Evolutionary conservation across 2,329 filamentous ascomycete species (phyloP).

Genomic region (Hypomyces rosellus): DNA sequence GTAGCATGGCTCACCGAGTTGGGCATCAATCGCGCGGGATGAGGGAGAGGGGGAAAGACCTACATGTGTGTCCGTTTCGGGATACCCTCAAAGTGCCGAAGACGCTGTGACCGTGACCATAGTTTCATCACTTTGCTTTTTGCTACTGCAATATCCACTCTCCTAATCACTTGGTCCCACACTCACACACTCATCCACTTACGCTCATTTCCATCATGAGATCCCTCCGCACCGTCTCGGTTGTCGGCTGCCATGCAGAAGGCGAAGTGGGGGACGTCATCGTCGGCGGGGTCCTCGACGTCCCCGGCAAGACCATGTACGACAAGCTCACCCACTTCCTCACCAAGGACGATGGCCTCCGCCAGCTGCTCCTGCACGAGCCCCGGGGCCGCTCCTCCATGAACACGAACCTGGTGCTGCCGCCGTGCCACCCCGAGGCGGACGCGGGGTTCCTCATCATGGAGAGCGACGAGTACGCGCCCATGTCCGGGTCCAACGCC

Average conservation of each 20-base stretch:
- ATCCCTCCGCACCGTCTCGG: slow-evolving; percentile 17
- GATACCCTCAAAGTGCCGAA: no score
- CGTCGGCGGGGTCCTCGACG: slow-evolving; percentile 39
- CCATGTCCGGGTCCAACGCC: slow-evolving; percentile 37
- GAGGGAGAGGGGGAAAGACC: no score
- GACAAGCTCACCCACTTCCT: slow-evolving; percentile 40
- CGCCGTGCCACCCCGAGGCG: slow-evolving; percentile 37
- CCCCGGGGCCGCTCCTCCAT: slow-evolving; percentile 37
- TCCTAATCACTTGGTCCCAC: no score
- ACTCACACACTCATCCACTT: no score
- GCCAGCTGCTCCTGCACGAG: slow-evolving; percentile 39
- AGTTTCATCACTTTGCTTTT: no score
- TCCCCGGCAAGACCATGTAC: slow-evolving; percentile 38
- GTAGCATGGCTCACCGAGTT: no score
- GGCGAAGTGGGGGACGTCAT: slow-evolving; percentile 44
- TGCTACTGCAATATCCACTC: no score
- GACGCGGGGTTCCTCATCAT: slow-evolving; percentile 42
- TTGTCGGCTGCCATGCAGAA: slow-evolving; percentile 33
- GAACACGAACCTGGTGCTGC: slow-evolving; percentile 34
- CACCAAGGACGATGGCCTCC: slow-evolving; percentile 32
- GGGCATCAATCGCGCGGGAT: no score
- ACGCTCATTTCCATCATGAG: not conserved
- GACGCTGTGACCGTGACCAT: no score
- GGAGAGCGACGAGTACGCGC: slow-evolving; percentile 37
- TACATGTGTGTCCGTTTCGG: no score